Evolutionary conservation across 2,329 filamentous ascomycete genomes (phyloP).

Genomic region (Elsinoe australis): DNA sequence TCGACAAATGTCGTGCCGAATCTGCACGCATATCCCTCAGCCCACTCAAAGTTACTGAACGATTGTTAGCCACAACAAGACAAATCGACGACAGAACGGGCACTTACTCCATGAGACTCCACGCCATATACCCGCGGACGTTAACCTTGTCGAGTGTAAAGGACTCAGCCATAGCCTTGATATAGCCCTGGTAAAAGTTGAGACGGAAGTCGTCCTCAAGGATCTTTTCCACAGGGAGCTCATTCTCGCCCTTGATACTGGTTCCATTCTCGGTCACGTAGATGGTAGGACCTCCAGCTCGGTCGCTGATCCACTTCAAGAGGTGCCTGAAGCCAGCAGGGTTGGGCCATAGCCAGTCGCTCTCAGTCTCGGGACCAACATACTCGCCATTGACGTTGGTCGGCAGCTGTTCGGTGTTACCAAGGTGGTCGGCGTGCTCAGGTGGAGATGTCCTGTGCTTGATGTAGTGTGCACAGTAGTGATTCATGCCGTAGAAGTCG

Average conservation of each 20-base stretch:
- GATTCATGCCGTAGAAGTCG: conserved; percentile 80
- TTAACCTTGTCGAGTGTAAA: conserved; percentile 65
- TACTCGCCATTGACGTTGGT: conserved; percentile 30
- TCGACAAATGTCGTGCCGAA: conserved; percentile 82
- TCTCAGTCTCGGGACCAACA: conserved; percentile 73
- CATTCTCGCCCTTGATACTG: conserved; percentile 57
- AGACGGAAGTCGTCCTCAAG: conserved; percentile 75
- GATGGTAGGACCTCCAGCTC: conserved; percentile 69
- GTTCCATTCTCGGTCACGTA: conserved; percentile 88
- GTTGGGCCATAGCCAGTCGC: conserved; percentile 70
- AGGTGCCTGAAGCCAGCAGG: conserved; percentile 70
- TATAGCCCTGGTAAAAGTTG: conserved; percentile 70
- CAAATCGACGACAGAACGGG: conserved; percentile 12
- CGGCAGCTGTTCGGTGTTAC: conserved; percentile 66
- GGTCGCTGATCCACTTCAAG: conserved; percentile 66
- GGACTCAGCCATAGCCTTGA: conserved; percentile 68
- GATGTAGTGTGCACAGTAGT: conserved; percentile 85
- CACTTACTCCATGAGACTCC: conserved; percentile 72
- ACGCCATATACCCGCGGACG: conserved; percentile 73
- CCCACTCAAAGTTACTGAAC: conserved; percentile 73
- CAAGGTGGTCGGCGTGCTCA: conserved; percentile 59
- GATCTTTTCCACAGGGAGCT: conserved; percentile 61
- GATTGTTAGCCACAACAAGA: background rate
- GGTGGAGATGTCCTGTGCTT: conserved; percentile 59
- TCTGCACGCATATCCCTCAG: conserved; percentile 80